Conservation (phyloP, 352 stramenopile species). For the Plasmopara halstedii region DNA sequence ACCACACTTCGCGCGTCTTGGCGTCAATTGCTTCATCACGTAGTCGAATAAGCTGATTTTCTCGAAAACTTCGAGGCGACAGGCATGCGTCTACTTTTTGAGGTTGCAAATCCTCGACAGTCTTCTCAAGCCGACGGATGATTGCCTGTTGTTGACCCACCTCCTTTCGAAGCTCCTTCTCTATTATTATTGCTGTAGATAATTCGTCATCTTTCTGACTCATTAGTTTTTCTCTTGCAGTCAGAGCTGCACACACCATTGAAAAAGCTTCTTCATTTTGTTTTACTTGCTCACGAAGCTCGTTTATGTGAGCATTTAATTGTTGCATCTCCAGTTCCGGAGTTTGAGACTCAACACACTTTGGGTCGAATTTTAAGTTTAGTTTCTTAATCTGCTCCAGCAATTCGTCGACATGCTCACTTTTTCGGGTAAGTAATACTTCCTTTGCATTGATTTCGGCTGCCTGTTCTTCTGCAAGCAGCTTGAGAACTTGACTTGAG, state of each 20-base stretch:
- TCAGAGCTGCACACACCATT: constrained; percentile 45
- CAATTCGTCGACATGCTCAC: constrained; percentile 55
- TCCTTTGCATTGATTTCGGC: constrained; percentile 67
- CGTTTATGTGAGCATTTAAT: constrained; percentile 19
- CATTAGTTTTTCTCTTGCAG: constrained; percentile 41
- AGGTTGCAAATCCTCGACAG: constrained; percentile 30
- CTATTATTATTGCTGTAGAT: constrained; percentile 11
- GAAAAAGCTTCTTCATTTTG: constrained; percentile 67
- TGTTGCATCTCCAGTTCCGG: constrained; percentile 16
- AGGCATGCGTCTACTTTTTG: constrained; percentile 50
- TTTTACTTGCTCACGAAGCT: constrained; percentile 38
- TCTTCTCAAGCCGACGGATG: constrained; percentile 42
- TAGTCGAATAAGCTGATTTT: constrained; percentile 67
- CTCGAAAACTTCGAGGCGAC: constrained; percentile 60
- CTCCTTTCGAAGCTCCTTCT: constrained; percentile 38
- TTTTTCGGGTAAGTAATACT: constrained; percentile 47
- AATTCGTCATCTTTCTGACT: constrained; percentile 33
- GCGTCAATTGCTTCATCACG: constrained; percentile 64
- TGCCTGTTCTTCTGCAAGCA: constrained; percentile 45
- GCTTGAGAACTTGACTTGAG: constrained; percentile 29
- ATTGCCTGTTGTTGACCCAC: constrained; percentile 29
- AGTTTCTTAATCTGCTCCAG: constrained; percentile 33
- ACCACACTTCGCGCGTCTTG: constrained; percentile 64
- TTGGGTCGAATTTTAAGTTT: constrained; percentile 4
- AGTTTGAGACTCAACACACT: constrained; percentile 8